Evolutionary conservation across 2,329 filamentous ascomycete species (phyloP).

Genomic region (Colletotrichum sojae): DNA sequence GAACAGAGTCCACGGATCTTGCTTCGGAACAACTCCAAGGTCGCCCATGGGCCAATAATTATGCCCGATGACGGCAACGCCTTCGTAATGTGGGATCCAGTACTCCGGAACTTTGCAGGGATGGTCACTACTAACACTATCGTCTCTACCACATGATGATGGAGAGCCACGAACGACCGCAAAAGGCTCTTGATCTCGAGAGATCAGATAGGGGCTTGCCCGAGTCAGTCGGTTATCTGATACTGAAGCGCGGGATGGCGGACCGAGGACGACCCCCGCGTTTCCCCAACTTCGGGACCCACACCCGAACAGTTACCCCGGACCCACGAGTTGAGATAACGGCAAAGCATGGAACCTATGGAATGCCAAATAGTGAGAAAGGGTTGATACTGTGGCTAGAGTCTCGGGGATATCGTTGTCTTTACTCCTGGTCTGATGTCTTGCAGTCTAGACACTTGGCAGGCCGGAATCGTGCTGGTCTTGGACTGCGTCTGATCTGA

Average conservation of each 20-base stretch:
- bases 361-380: too few relatives aligned
- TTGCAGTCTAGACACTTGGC: background rate
- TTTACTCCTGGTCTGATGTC: background rate
- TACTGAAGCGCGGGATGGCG: background rate
- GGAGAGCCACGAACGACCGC: background rate
- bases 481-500: background rate
- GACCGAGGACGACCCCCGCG: constrained; percentile 20
- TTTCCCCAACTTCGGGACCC: constrained; percentile 21
- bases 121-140: background rate
- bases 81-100: background rate
- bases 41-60: background rate
- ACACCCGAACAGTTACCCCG: constrained; percentile 19
- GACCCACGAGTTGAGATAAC: constrained; percentile 25
- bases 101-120: background rate
- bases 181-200: background rate
- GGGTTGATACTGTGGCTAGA: too few relatives aligned
- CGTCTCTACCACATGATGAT: too few relatives aligned
- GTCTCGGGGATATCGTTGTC: background rate
- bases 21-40: background rate
- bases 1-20: background rate
- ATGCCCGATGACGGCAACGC: background rate
- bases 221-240: constrained; percentile 15
- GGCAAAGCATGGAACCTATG: constrained; percentile 3
- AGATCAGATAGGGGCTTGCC: constrained; percentile 11
- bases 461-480: background rate